Evolutionary conservation across 352 stramenopile species (phyloP).

Genomic region (Thraustotheca clavata): DNA sequence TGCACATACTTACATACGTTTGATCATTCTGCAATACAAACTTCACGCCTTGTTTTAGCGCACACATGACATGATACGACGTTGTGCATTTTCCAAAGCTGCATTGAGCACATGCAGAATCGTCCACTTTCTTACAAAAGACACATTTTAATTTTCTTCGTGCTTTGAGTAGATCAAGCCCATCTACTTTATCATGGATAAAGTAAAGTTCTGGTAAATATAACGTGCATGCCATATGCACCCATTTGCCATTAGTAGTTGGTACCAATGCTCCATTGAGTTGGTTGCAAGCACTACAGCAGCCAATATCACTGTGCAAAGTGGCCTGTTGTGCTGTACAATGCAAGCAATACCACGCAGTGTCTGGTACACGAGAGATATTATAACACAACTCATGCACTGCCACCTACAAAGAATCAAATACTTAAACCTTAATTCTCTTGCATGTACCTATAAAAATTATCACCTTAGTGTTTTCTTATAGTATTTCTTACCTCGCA

Average conservation of each 20-base stretch:
- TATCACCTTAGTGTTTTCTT: too few species aligned
- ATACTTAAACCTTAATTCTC: too few species aligned
- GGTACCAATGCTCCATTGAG: slow-evolving; percentile 15
- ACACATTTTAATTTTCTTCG: slow-evolving; percentile 56
- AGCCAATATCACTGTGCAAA: not conserved
- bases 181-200: slow-evolving; percentile 35
- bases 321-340: slow-evolving; percentile 26
- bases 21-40: slow-evolving; percentile 23
- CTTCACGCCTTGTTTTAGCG: slow-evolving; percentile 45
- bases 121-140: slow-evolving; percentile 64
- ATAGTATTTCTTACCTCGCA: slow-evolving; percentile 33
- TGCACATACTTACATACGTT: not conserved
- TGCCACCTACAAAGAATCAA: slow-evolving; percentile 21
- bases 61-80: slow-evolving; percentile 66
- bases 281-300: not conserved
- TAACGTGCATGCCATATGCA: slow-evolving; percentile 72
- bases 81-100: slow-evolving; percentile 52
- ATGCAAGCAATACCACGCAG: slow-evolving; percentile 67
- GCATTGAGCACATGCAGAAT: slow-evolving; percentile 65
- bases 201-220: slow-evolving; percentile 69
- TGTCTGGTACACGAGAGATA: slow-evolving; percentile 50
- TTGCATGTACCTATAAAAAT: too few species aligned
- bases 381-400: slow-evolving; percentile 80
- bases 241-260: slow-evolving; percentile 30
- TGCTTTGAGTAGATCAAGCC: slow-evolving; percentile 45